Base-by-base conservation (phyloP, 129 eudicot species). In the Escallonia rubra region DNA sequence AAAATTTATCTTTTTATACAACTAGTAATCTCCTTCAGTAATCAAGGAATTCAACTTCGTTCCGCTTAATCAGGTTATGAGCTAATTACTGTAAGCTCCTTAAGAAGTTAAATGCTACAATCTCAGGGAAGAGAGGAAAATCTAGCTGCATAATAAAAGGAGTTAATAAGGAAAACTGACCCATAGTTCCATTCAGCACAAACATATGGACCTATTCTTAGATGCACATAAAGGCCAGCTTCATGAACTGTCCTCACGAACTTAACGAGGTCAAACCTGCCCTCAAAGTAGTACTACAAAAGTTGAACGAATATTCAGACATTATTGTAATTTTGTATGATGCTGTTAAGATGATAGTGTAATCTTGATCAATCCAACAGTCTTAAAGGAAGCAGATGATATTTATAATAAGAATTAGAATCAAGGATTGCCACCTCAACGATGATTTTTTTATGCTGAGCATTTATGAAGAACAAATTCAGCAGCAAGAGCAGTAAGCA, bases 131-230 rank as follows among this genome's bases (percentile, higher is more conserved):
- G 41, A 23, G 34, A 23, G 34, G 34, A 23, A 23, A 23, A 23
- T 23, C 34, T 23, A 38, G 4, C 44, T 10, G 43, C 14, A 41
- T 54, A 52, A 43, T 7, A 57, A 39, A 56, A 34, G 43, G 47
- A 57, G 41, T 10, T 41, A 13, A 39, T 64, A 43, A 62, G 14
- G n/a, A 60, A 51, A 14, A 70, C 75, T 4, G 39, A 88, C 91
- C 96, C 96, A 60, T 83, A 89, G 57, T 89, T 89, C 96, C 92
- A 89, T 74, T 89, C 96, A 5, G 96, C 96, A 72, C 96, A 89
- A 7, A 85, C 92, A 76, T 89, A 89, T 10, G 96, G 96, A 38
- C 96, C 92, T 15, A 89, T 89, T 62, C 96, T 77, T 59, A 89
- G 80, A 85, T 89, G 92, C 49, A 89, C 87, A 79, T 70, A 89